Base-by-base conservation (phyloP, 2,329 filamentous ascomycete genomes). In the Colletotrichum plurivorum region DNA sequence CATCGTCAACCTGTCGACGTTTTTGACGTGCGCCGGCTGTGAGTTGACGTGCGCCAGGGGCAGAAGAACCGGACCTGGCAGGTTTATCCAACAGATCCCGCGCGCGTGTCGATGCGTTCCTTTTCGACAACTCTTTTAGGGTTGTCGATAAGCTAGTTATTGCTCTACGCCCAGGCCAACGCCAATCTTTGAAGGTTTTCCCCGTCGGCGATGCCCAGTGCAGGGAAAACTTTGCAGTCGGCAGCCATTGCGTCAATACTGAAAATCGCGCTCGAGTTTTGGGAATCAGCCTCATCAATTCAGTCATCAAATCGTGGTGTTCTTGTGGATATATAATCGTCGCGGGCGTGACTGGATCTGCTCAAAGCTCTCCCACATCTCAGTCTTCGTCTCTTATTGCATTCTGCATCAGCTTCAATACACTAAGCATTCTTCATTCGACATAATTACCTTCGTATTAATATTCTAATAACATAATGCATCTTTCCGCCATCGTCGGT, bases 1-100 rank as follows among this genome's bases (percentile, higher is more conserved):
- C 25, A 52, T 41, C n/a, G 20, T 1, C 2, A 27, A 27, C 18
- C 16, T 27, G 13, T 59, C 46, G 43, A 59, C 43, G 25, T 22
- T 49, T 59, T 59, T 59, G 46, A 59, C 43, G 56, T 49, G 56
- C 27, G 43, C n/a, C 18, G n/a, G 36, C 16, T 55, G n/a, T n/a
- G 45, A 48, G 6, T 48, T 48, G 45, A 20, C 45, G 16, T 48
- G n/a, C 12, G 31, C 8, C 8, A 7, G n/a, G 45, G 16, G 9
- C 45, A 18, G 9, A 18, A 18, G 18, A n/a, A n/a, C 18, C 57
- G 46, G 36, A 31, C 36, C 36, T 45, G 39, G 57, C 36, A 49
- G 20, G 57, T 41, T 2, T 8, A 22, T 39, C 13, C 46, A 25
- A 48, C 16, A 10, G 2, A 20, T 20, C 45, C 45, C 16, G 45